These are phyloP conservation scores for Talaromyces pinophilus DNA, from an alignment of 2,329 filamentous ascomycete genomes.

Conservation along the genomic window DNA sequence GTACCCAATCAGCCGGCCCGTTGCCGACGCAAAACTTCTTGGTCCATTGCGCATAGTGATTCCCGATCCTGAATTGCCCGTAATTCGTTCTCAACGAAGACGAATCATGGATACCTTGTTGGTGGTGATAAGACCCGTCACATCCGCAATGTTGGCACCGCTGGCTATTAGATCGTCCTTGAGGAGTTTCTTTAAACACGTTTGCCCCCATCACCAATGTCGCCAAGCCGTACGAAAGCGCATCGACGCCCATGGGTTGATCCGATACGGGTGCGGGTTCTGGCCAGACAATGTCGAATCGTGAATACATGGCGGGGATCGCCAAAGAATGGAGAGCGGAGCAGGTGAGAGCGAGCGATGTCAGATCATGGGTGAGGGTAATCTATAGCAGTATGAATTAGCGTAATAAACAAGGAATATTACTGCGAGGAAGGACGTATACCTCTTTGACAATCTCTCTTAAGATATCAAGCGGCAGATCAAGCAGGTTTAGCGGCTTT, in stretches of 20 bases:
- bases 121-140: constrained; percentile 27
- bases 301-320: constrained; percentile 77
- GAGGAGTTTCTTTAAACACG: constrained; percentile 56
- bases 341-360: constrained; percentile 73
- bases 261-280: constrained; percentile 66
- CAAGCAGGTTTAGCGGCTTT: constrained; percentile 65
- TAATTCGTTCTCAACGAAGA: constrained; percentile 18
- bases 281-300: constrained; percentile 87
- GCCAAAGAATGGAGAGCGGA: constrained; percentile 74
- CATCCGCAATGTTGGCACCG: constrained; percentile 38
- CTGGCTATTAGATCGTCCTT: constrained; percentile 30
- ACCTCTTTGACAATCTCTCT: constrained; percentile 79
- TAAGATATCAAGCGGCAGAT: constrained; percentile 75
- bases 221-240: constrained; percentile 77
- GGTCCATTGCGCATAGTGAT: constrained; percentile 76
- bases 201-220: constrained; percentile 75
- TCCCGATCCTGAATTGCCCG: constrained; percentile 56
- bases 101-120: background rate
- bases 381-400: constrained; percentile 53
- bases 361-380: constrained; percentile 79
- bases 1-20: constrained; percentile 74
- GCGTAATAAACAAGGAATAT: background rate
- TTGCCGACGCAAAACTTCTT: constrained; percentile 85
- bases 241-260: constrained; percentile 73
- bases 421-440: constrained; percentile 19